Base-by-base conservation (phyloP, 2,329 filamentous ascomycete genomes). In the Alternaria burnsii region DNA sequence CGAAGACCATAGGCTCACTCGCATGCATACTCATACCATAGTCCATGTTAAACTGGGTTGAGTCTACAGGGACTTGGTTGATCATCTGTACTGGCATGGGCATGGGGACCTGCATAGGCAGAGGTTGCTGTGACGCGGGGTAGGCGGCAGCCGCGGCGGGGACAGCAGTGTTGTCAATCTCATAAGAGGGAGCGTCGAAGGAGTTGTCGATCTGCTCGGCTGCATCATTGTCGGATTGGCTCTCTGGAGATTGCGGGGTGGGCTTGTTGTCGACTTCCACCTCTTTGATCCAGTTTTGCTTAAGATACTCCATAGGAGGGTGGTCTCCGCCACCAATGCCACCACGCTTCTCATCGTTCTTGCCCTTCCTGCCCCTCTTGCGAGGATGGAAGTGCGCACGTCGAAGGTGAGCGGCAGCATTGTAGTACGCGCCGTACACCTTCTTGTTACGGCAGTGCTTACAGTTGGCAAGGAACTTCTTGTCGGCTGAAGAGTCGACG, bases 361-460 rank as follows among this genome's bases (percentile, higher is more conserved):
- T 87, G 47, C 84, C 83, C 69, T 81, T 81, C 50, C 86, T 80
- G 9, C 86, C 87, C 22, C 85, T 82, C 74, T 87, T 86, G 67
- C 86, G 84, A 1, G 87, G 89, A 73, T 91, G 91, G 83, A 97
- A 98, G 76, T 98, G 94, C 0, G 91, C 90, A 51, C 94, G 89
- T 42, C 94, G 87, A 9, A 98, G 85, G 76, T 98, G 94, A 0
- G 93, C 94, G 0, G 93, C 93, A 0, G 94, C 94, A 71, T 98
- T 98, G 81, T 98, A 97, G 80, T 97, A 95, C 16, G 91, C 92
- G 4, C 91, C 91, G 70, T 98, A 98, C 59, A 87, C 86, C 82
- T 97, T 97, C 56, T 85, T 81, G 44, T 85, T 85, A 50, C 85
- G 86, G 78, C 94, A 98, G 48, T 91, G 87, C 79, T 97, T 97